Conservation (phyloP, 2,329 filamentous ascomycete species). For the Xylaria sp. region DNA sequence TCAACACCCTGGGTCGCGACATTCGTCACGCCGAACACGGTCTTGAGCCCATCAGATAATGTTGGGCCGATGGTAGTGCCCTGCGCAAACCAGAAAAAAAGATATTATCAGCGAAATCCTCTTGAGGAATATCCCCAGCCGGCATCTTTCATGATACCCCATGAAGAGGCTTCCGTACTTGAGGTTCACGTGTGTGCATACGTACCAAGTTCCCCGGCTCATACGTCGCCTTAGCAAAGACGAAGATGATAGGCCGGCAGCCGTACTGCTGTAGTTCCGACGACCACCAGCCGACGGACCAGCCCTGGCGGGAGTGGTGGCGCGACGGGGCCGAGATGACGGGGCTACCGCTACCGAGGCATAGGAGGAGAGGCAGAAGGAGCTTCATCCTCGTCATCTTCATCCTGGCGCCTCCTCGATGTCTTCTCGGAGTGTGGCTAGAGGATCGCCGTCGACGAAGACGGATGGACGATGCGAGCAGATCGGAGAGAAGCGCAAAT, state of each 20-base stretch:
- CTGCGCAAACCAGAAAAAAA: constrained; percentile 19
- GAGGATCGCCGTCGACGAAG: constrained; percentile 6
- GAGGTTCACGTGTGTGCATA: background rate
- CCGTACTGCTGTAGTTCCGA: constrained; percentile 43
- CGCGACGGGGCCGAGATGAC: constrained; percentile 16
- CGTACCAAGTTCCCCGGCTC: constrained; percentile 46
- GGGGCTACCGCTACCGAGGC: constrained; percentile 29
- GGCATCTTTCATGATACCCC: background rate
- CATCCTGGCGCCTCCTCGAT: background rate
- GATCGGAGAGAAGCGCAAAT: background rate
- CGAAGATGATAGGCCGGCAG: constrained; percentile 44
- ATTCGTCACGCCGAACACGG: constrained; percentile 43
- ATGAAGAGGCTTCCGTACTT: background rate
- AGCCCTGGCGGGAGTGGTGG: constrained; percentile 38
- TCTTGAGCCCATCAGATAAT: constrained; percentile 44
- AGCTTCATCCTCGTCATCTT: constrained; percentile 17
- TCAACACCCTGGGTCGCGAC: constrained; percentile 46
- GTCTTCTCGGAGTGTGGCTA: background rate
- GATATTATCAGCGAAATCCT: background rate
- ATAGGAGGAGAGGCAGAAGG: constrained; percentile 19
- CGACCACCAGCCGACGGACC: constrained; percentile 43
- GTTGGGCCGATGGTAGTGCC: constrained; percentile 43
- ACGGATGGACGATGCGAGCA: background rate
- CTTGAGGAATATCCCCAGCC: background rate
- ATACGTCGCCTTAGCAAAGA: constrained; percentile 46